These are phyloP conservation scores for Cyclotella sp. DNA, from an alignment of 108 stramenopile species.

Conservation along the genomic window DNA sequence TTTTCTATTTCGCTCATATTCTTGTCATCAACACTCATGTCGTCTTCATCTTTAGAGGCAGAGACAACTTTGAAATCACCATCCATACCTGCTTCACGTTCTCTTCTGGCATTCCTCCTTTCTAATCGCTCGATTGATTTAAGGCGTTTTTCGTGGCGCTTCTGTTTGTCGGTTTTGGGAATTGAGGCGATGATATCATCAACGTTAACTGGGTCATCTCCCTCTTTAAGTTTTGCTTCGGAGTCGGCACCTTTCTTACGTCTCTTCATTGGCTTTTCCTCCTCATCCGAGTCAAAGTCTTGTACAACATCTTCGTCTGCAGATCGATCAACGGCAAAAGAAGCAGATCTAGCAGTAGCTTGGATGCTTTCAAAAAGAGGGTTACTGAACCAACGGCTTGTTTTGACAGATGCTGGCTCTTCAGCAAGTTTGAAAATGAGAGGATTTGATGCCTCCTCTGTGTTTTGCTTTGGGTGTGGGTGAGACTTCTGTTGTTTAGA, in stretches of 20 bases:
- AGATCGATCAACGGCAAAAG: slow-evolving; percentile 44
- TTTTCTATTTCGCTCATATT: slow-evolving; percentile 75
- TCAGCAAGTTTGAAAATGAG: slow-evolving; percentile 79
- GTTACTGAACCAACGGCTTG: slow-evolving; percentile 94
- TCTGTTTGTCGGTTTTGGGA: slow-evolving; percentile 98
- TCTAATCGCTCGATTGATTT: slow-evolving; percentile 92
- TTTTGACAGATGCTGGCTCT: slow-evolving; percentile 83
- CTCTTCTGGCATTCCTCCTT: slow-evolving; percentile 77
- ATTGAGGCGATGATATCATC: slow-evolving; percentile 87
- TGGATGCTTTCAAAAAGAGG: slow-evolving; percentile 90
- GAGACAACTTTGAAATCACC: slow-evolving; percentile 79
- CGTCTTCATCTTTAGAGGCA: slow-evolving; percentile 61
- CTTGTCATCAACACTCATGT: slow-evolving; percentile 55
- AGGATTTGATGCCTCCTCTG: slow-evolving; percentile 60
- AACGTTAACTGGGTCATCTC: slow-evolving; percentile 60
- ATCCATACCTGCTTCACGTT: slow-evolving; percentile 71
- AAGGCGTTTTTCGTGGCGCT: slow-evolving; percentile 92
- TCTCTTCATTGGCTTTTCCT: slow-evolving; percentile 52
- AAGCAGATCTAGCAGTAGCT: slow-evolving; percentile 66
- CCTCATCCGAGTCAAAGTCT: slow-evolving; percentile 55
- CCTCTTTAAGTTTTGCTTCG: slow-evolving; percentile 37
- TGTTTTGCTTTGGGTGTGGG: slow-evolving; percentile 19
- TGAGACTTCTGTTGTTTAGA: not conserved
- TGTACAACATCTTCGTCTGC: slow-evolving; percentile 38
- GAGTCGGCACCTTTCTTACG: slow-evolving; percentile 22